phyloP scores from a whole-genome alignment of 352 stramenopile genomes.

The Peronospora belbahrii region DNA sequence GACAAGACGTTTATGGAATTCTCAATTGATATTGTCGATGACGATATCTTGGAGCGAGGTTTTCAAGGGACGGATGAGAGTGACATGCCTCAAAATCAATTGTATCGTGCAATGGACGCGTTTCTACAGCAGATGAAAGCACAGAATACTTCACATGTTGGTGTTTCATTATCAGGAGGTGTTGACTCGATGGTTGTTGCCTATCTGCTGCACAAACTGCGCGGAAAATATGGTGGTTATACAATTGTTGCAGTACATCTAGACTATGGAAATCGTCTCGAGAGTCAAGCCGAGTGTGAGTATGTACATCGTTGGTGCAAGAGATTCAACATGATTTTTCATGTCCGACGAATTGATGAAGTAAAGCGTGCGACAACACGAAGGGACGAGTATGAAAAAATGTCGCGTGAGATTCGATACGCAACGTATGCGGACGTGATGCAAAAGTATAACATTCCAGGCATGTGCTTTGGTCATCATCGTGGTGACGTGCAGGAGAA shows the following conservation, averaged over 20 bases:
- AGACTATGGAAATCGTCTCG: slow-evolving; percentile 94
- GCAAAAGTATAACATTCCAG: slow-evolving; percentile 52
- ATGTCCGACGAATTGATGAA: slow-evolving; percentile 87
- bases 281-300: slow-evolving; percentile 87
- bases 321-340: slow-evolving; percentile 67
- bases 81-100: slow-evolving; percentile 54
- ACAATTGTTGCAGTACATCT: slow-evolving; percentile 91
- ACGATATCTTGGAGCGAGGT: slow-evolving; percentile 65
- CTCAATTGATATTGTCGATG: slow-evolving; percentile 26
- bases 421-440: slow-evolving; percentile 87
- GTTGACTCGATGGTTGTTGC: slow-evolving; percentile 98
- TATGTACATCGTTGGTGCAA: slow-evolving; percentile 90
- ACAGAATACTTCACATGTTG: slow-evolving; percentile 36
- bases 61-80: slow-evolving; percentile 59
- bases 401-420: slow-evolving; percentile 92
- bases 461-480: slow-evolving; percentile 96
- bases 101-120: slow-evolving; percentile 66
- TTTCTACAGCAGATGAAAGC: slow-evolving; percentile 53
- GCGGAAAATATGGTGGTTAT: slow-evolving; percentile 42
- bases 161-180: slow-evolving; percentile 90
- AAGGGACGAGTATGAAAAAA: slow-evolving; percentile 93
- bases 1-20: slow-evolving; percentile 11
- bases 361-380: slow-evolving; percentile 87
- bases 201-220: slow-evolving; percentile 86
- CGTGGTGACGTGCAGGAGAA: slow-evolving; percentile 96